Conservation (phyloP, 2,329 filamentous ascomycete species). For the Calycina marina region DNA sequence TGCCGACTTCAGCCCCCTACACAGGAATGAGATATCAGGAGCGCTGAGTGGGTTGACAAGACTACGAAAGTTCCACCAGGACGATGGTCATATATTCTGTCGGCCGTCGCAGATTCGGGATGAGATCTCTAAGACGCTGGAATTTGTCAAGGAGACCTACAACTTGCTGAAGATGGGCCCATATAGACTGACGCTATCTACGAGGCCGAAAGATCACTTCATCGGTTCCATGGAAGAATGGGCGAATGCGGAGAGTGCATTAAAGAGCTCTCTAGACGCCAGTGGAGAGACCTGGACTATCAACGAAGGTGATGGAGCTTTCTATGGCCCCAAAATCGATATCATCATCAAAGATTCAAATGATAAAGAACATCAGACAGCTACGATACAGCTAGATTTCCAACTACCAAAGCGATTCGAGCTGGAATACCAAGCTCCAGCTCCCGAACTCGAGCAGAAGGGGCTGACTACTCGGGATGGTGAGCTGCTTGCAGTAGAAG, state of each 20-base stretch:
- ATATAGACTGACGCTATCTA: conserved; percentile 66
- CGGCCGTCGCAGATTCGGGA: conserved; percentile 58
- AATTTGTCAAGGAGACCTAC: conserved; percentile 63
- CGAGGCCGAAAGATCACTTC: conserved; percentile 59
- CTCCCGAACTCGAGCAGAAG: conserved; percentile 44
- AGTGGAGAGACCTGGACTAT: conserved; percentile 56
- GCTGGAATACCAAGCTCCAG: conserved; percentile 58
- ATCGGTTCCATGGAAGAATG: conserved; percentile 63
- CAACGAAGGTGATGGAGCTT: conserved; percentile 73
- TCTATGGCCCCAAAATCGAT: conserved; percentile 88
- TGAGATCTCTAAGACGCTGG: conserved; percentile 60
- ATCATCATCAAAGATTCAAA: conserved; percentile 67
- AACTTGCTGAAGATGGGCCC: conserved; percentile 53
- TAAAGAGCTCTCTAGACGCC: conserved; percentile 46
- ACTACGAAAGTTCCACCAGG: conserved; percentile 77
- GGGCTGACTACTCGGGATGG: conserved; percentile 35
- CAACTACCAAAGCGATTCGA: conserved; percentile 74
- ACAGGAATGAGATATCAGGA: conserved; percentile 74
- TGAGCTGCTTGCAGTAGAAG: conserved; percentile 33
- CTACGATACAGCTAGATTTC: conserved; percentile 81
- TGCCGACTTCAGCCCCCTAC: conserved; percentile 77
- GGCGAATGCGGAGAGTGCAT: conserved; percentile 50
- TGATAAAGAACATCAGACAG: conserved; percentile 78
- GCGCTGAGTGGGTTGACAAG: conserved; percentile 70
- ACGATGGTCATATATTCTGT: conserved; percentile 86